Evolutionary conservation across 2,329 filamentous ascomycete genomes (phyloP), one percentile per base, ranked within the genome.

Genomic region (Tolypocladium endophyticum): DNA sequence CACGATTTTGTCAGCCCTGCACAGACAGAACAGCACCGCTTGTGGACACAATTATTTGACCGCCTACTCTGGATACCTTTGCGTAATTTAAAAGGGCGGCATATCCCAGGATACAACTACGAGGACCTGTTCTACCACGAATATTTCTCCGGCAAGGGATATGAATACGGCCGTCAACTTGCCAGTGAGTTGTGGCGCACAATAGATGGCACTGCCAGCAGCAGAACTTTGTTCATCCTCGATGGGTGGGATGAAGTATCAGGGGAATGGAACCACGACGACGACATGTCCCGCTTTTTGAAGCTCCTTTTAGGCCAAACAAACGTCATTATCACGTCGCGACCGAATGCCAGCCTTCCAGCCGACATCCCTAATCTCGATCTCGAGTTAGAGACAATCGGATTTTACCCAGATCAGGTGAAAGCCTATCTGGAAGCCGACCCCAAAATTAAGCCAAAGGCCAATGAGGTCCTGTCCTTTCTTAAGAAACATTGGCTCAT

Each of bases 201-300:
- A 56, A 59, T 63, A 20, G 23, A 58, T n/a, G 30, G 43, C 8
- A 50, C 43, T 7, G 58, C 58, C 3, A 38, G 33, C 36, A 45
- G n/a, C 28, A 67, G 58, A 56, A 75, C 69, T 23, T 64, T 79
- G 0, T 75, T 77, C 53, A 53, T 78, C 14, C 69, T 79, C 18
- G 76, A 79, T 62, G 76, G 76, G 6, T 60, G 77, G 16, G 77
- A 79, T 58, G 76, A 79, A 69, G 64, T 77, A 11, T 68, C 66
- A 1, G 55, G 66, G 53, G 64, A 65, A 11, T 54, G 69, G 30
- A 47, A 11, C 2, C 3, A 28, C 2, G 36, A 61, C 11, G 9
- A 56, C 38, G 36, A 63, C 7, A 66, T 66, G 62, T 62, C 35
- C 25, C 3, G 47, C 20, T 67, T 73, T 38, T 64, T 76, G 16